Evolutionary conservation across 768 basidiomycete species (phyloP), one percentile per base, ranked within the genome.

Genomic region (Suillus subluteus): DNA sequence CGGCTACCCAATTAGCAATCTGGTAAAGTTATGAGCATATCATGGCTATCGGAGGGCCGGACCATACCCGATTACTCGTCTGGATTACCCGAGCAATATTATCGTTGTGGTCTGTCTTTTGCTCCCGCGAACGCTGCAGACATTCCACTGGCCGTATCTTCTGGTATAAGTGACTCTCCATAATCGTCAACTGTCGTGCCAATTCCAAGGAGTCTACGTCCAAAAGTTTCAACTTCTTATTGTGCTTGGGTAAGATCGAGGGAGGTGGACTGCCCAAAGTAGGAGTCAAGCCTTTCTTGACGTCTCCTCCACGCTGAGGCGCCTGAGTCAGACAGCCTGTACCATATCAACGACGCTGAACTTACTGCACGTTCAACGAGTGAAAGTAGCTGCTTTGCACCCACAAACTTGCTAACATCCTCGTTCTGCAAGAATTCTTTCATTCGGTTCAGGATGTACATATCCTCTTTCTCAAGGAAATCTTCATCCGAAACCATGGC

Each of bases 1-100:
- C 91, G 2, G 92, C 91, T 13, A 98, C 95, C 95, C 95, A 98
- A 70, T 92, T 88, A 8, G 96, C 95, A 74, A 97, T 92, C 95
- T 96, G 54, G 40, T 18, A 15, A 65, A 52, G 16, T 43, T 6
- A 66, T 56, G 18, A 38, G n/a, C 6, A 73, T 65, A 26, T 37
- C n/a, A 61, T 61, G 41, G 18, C 18, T 35, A 48, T 38, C 12
- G 7, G 15, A 46, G 21, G 35, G 18, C 9, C 5, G 50, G 35
- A 43, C 78, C 87, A 9, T 69, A 94, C 92, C 75, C 91, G 84
- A 74, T 98, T 98, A 66, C 91, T 94, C 26, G 92, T 91, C 72
- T 91, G 89, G 68, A 98, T 98, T 65, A 96, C 91, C 32, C 85
- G 84, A 56, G 92, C 87, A 66, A 99, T 95, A 72, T 95, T 96